Evolutionary conservation across 2,329 filamentous ascomycete genomes (phyloP).

Genomic region (Fusarium sp.): DNA sequence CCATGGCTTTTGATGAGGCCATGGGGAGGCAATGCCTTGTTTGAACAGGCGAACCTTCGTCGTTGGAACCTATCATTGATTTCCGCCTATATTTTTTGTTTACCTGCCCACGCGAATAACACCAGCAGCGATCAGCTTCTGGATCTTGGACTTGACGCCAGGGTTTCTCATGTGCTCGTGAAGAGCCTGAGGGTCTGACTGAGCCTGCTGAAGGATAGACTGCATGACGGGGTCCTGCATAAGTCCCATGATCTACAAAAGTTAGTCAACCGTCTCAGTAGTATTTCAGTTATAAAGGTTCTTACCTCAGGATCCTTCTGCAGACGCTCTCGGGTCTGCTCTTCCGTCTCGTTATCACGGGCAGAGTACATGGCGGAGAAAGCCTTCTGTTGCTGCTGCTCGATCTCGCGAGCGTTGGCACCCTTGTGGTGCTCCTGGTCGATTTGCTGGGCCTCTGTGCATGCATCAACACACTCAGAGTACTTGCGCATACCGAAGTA

Average conservation of each 20-base stretch:
- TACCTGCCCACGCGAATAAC: slow-evolving; percentile 81
- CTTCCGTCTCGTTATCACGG: slow-evolving; percentile 93
- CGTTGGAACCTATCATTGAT: slow-evolving; percentile 20
- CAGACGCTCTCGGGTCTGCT: slow-evolving; percentile 92
- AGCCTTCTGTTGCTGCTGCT: slow-evolving; percentile 93
- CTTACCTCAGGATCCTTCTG: slow-evolving; percentile 90
- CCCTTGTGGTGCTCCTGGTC: slow-evolving; percentile 76
- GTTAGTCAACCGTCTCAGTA: slow-evolving; percentile 44
- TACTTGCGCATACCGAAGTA: slow-evolving; percentile 99
- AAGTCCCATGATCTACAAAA: slow-evolving; percentile 79
- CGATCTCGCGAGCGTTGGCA: slow-evolving; percentile 90
- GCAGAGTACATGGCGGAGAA: slow-evolving; percentile 89
- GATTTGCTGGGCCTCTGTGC: slow-evolving; percentile 80
- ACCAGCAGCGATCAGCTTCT: slow-evolving; percentile 93
- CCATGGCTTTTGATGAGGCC: slow-evolving; percentile 13
- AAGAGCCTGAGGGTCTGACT: slow-evolving; percentile 89
- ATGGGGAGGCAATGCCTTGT: slow-evolving; percentile 28
- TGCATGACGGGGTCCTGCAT: slow-evolving; percentile 98
- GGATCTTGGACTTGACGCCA: slow-evolving; percentile 84
- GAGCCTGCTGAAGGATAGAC: slow-evolving; percentile 94
- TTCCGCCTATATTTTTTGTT: slow-evolving; percentile 18
- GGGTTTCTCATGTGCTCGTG: slow-evolving; percentile 98
- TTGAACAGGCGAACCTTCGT: slow-evolving; percentile 30
- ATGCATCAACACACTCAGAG: slow-evolving; percentile 91
- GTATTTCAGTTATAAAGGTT: slow-evolving; percentile 22